Evolutionary conservation across 2,329 filamentous ascomycete species (phyloP).

Genomic region (Colletotrichum incanum): DNA sequence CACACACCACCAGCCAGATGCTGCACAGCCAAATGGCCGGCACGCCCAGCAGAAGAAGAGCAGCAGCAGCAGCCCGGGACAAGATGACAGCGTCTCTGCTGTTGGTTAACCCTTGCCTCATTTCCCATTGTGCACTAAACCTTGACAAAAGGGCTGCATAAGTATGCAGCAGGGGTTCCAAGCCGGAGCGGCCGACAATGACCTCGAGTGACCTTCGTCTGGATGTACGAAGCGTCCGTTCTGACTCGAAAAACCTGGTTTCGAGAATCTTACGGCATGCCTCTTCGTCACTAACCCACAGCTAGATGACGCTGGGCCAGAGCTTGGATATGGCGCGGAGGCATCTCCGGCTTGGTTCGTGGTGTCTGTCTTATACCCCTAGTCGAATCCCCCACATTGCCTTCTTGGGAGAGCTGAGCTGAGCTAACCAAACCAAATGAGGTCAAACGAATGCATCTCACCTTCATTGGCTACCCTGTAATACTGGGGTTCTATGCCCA

Average conservation of each 20-base stretch:
- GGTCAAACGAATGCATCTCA: neutral
- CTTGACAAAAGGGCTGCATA: constrained; percentile 8
- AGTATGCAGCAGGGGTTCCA: constrained; percentile 34
- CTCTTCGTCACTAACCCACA: constrained; percentile 6
- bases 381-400: constrained; percentile 22
- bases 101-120: constrained; percentile 16
- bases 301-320: constrained; percentile 8
- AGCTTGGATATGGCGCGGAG: constrained; percentile 17
- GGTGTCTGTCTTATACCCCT: neutral
- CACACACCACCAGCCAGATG: constrained; percentile 4
- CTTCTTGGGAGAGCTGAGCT: constrained; percentile 5
- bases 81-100: constrained; percentile 30
- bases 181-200: constrained; percentile 35
- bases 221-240: neutral
- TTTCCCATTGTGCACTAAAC: neutral
- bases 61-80: constrained; percentile 17
- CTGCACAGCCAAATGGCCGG: constrained; percentile 1
- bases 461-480: neutral
- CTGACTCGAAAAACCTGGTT: constrained; percentile 21
- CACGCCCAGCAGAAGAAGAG: neutral
- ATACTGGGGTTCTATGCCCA: neutral
- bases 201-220: neutral
- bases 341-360: constrained; percentile 21
- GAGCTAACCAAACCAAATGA: constrained; percentile 7
- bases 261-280: constrained; percentile 32